phyloP scores from a whole-genome alignment of 345 rosid species.

The Citrus cavaleriei region DNA sequence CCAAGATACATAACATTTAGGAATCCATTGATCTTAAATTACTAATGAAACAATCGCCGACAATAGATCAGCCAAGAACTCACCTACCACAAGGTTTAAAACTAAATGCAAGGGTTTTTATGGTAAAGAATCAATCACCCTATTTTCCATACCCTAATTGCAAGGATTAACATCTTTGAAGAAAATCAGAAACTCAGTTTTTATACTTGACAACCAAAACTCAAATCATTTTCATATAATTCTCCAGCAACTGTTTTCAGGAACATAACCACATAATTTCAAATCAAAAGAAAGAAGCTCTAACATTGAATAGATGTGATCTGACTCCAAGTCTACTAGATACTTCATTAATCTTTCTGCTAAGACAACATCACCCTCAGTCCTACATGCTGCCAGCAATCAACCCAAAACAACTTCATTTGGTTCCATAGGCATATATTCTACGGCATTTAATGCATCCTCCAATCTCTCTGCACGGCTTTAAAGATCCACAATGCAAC shows the following conservation, averaged over 20 bases:
- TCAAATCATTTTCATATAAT: conserved; percentile 22
- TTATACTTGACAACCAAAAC: neutral
- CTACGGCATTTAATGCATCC: conserved; percentile 52
- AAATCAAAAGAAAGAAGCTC: conserved; percentile 44
- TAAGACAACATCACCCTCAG: conserved; percentile 40
- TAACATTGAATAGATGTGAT: conserved; percentile 39
- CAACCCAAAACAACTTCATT: conserved; percentile 72
- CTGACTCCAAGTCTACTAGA: conserved; percentile 39
- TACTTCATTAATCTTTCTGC: conserved; percentile 54
- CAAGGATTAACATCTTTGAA: too few species aligned
- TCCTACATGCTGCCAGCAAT: conserved; percentile 68
- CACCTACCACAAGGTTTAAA: too few species aligned
- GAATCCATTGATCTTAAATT: too few species aligned
- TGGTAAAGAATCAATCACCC: too few species aligned
- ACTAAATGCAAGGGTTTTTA: too few species aligned
- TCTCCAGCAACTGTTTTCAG: conserved; percentile 14
- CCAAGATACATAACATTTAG: too few species aligned
- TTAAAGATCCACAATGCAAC: conserved; percentile 81
- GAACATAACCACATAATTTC: conserved; percentile 29
- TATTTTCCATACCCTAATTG: too few species aligned
- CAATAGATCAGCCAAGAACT: too few species aligned
- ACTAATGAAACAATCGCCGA: too few species aligned
- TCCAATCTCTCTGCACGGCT: conserved; percentile 78
- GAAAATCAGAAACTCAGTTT: too few species aligned
- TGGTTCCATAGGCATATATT: conserved; percentile 71